Base-by-base conservation (phyloP, 2,329 filamentous ascomycete genomes). In the Hortaea werneckii region DNA sequence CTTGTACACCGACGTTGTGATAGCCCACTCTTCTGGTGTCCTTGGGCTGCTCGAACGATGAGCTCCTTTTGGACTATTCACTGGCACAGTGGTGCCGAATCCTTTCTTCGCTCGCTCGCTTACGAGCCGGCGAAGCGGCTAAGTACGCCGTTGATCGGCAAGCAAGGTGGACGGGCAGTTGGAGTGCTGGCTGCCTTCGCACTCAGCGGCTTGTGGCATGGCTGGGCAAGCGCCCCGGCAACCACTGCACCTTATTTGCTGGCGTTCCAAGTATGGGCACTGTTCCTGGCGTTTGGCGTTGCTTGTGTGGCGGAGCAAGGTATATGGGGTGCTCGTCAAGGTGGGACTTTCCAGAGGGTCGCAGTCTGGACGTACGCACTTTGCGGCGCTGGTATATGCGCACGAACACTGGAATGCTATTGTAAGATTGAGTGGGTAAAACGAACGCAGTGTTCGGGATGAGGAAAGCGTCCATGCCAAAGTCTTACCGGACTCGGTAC, bases 151-250 rank as follows among this genome's bases (percentile, higher is more conserved):
- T 26, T 29, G 20, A 26, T 43, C 1, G 42, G 42, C 32, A 27
- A 26, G 32, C 26, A 38, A n/a, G 54, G 47, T 1, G 45, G 44
- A 37, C 32, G 45, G 10, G 44, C 43, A 2, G 39, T 37, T 4
- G 52, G 45, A 20, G 51, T 56, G 30, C 28, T 56, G 37, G 51
- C 49, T 20, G 39, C 50, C 2, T 55, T 56, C 42, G 37, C 30
- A 28, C 20, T 55, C 29, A 56, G 45, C 30, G 54, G 54, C 1
- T 26, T 55, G 1, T 56, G 54, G 54, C 54, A 56, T 44, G 54
- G 41, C 5, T 55, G 51, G 52, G 49, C 49, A 29, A 43, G 37
- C 35, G 46, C 48, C 10, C 46, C 46, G 6, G 13, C 45, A 5
- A 29, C 32, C 10, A 51, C 30, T 34, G 38, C 34, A 30, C 44